Conservation (phyloP, 768 basidiomycete genomes). For the Phlebiopsis gigantea region DNA sequence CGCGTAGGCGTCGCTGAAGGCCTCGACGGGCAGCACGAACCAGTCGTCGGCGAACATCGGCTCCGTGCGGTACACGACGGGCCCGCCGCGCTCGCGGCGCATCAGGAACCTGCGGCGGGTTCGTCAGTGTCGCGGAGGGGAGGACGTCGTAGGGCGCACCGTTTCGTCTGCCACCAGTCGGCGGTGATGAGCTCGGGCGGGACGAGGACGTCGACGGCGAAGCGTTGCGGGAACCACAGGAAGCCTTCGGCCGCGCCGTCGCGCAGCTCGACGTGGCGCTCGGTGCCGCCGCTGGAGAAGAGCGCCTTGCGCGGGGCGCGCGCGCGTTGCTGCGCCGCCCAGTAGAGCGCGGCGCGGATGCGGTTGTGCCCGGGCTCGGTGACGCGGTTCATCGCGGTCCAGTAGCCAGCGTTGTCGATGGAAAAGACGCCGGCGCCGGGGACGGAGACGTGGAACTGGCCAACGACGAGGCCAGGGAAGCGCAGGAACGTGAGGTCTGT, state of each 20-base stretch:
- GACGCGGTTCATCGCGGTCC: neutral
- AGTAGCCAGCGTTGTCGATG: conserved; percentile 5
- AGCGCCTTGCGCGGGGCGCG: neutral
- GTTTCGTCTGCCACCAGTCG: neutral
- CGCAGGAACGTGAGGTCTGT: conserved; percentile 5
- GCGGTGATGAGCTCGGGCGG: neutral
- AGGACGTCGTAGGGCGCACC: neutral
- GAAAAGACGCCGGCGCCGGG: neutral
- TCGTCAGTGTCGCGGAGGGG: neutral
- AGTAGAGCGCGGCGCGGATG: neutral
- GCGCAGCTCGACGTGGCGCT: neutral
- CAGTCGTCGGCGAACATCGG: neutral
- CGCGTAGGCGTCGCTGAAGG: neutral
- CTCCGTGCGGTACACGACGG: neutral
- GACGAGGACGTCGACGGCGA: neutral
- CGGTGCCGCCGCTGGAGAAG: neutral
- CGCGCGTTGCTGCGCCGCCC: neutral
- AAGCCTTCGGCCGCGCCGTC: neutral
- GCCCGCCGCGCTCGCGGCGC: neutral
- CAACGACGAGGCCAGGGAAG: conserved; percentile 3
- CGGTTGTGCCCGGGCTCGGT: neutral
- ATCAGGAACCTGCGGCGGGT: neutral
- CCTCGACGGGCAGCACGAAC: conserved; percentile 1
- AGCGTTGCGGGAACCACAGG: neutral
- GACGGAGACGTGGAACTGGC: neutral